These are phyloP conservation scores for Flammula alnicola DNA, from an alignment of 1,284 basidiomycete genomes.

Conservation along the genomic window DNA sequence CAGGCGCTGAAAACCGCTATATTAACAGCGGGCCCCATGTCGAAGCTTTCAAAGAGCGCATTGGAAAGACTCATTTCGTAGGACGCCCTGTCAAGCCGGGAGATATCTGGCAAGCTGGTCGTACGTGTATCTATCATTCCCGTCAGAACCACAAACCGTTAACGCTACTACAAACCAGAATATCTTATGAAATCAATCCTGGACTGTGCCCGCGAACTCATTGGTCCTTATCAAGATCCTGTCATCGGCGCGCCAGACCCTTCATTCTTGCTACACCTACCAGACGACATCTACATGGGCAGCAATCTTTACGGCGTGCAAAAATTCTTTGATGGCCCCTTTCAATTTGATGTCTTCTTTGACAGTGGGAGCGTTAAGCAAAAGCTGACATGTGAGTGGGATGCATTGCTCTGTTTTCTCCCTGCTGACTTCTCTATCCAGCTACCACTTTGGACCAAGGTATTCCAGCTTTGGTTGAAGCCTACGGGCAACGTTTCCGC, in stretches of 20 bases:
- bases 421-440: slow-evolving; percentile 29
- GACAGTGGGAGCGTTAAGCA: slow-evolving; percentile 71
- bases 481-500: slow-evolving; percentile 74
- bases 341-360: slow-evolving; percentile 87
- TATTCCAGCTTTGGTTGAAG: slow-evolving; percentile 65
- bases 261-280: slow-evolving; percentile 75
- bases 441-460: slow-evolving; percentile 68
- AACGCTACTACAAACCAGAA: slow-evolving; percentile 47
- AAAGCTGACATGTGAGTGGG: slow-evolving; percentile 60
- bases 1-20: slow-evolving; percentile 62
- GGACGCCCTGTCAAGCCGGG: slow-evolving; percentile 69
- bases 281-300: slow-evolving; percentile 71
- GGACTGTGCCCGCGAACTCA: slow-evolving; percentile 57
- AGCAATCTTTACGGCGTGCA: slow-evolving; percentile 89
- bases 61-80: slow-evolving; percentile 76
- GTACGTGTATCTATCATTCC: slow-evolving; percentile 39
- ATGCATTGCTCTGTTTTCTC: not conserved
- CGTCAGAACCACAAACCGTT: not conserved
- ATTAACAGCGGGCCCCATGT: slow-evolving; percentile 60
- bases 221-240: slow-evolving; percentile 60
- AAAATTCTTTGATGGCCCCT: slow-evolving; percentile 82
- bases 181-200: slow-evolving; percentile 68
- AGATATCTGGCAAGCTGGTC: slow-evolving; percentile 85
- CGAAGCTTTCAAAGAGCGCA: slow-evolving; percentile 61
- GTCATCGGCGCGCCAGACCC: slow-evolving; percentile 69